Evolutionary conservation across 2,329 filamentous ascomycete genomes (phyloP), one percentile per base, ranked within the genome.

Genomic region (Alternaria ethzedia): DNA sequence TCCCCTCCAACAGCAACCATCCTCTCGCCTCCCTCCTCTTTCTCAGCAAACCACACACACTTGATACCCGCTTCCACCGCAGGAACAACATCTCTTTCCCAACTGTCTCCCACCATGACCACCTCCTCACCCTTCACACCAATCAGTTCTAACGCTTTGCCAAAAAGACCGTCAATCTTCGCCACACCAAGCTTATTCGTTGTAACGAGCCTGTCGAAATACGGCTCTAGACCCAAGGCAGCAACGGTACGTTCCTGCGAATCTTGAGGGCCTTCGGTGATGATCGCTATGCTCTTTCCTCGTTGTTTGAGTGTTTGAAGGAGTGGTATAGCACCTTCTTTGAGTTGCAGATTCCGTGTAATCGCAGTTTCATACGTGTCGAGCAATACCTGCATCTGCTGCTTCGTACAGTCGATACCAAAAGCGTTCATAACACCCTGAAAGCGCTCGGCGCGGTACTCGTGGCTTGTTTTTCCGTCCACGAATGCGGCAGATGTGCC

Each of bases 221-320:
- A 75, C 0, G 60, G 43, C 43, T 20, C 30, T 26, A 81, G 12
- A 6, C 76, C 77, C 13, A 83, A 70, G n/a, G 75, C 66, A 13
- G 68, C 50, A 1, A 84, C 45, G 0, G 83, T 83, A 69, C 83
- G 80, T 64, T 82, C 75, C 57, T 86, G 83, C 2, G 82, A 79
- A 69, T 85, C 84, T 43, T 82, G 78, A 0, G 82, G 84, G 0
- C 83, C 83, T 65, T 86, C 83, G 0, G 83, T 85, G 1, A 86
- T 76, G 17, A 85, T 67, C 0, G 78, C 75, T 4, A 85, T 73
- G n/a, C 77, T 82, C 65, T 83, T 82, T 1, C 47, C 47, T 21
- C 0, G 78, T 77, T 59, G 32, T 11, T 59, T 44, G 1, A 59
- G 25, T 13, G 20, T 25, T 1, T 15, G 1, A 9, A 59, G 47